Base-by-base conservation (phyloP, 257 asterid genomes). In the Coffea canephora region DNA sequence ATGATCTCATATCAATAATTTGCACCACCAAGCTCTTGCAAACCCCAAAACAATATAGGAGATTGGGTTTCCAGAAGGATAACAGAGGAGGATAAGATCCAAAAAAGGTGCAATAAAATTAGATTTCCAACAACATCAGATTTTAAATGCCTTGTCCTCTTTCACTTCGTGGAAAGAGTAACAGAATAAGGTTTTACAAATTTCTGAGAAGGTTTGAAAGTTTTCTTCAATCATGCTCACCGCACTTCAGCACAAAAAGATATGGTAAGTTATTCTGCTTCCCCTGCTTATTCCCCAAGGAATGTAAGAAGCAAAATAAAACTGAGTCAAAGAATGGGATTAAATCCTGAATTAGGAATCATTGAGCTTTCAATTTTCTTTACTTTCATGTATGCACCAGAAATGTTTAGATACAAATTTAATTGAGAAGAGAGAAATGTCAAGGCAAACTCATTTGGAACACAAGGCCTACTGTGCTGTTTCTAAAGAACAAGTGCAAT, bases 91-190 rank as follows among this genome's bases (percentile, higher is more conserved):
- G 0, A 15, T 0, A 10, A 67, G 9, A 67, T 18, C 43, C 5
- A 4, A 14, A 31, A 67, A 6, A 18, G 41, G 25, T 48, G 18
- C 43, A 69, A 69, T 6, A 12, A 69, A 5, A 3, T 23, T 15
- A 36, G 49, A 15, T 16, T 69, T 49, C 13, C 8, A 3, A 6
- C 12, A 48, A 48, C 8, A 48, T 7, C 50, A 48, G 50, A 6
- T 2, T 48, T 48, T 48, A 48, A 48, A 48, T 48, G 7, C 10
- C 10, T 6, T 48, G 12, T 48, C 50, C 8, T 6, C 15, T 71
- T 34, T 41, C 76, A 75, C 36, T 16, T 23, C 43, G 54, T 18
- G 31, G 54, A 71, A 81, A 81, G 21, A 75, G 41, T n/a, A 21
- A 18, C 18, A 25, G 70, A 67, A 62, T 39, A 73, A 23, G 5